phyloP scores from a whole-genome alignment of 1,284 basidiomycete species.

The Irpex sp. region DNA sequence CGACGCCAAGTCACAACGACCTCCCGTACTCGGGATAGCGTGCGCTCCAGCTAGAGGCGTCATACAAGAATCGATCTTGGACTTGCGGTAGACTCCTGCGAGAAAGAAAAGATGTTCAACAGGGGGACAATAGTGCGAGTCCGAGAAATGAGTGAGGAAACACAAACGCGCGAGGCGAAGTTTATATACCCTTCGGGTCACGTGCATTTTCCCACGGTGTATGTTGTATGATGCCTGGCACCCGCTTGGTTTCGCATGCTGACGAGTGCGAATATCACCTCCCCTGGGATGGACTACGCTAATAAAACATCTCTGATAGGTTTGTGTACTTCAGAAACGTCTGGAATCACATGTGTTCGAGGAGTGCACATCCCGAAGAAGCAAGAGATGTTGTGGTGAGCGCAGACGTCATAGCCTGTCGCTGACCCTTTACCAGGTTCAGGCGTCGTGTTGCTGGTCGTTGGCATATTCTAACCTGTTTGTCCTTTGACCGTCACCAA shows the following conservation, averaged over 20 bases:
- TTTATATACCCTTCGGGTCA: constrained; percentile 4
- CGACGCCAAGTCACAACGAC: constrained; percentile 40
- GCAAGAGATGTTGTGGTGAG: too few species aligned
- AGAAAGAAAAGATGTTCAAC: constrained; percentile 30
- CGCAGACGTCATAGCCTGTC: too few species aligned
- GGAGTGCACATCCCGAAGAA: too few species aligned
- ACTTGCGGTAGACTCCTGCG: constrained; percentile 51
- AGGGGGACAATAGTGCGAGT: constrained; percentile 54
- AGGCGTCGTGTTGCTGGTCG: too few species aligned
- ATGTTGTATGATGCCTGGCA: background rate
- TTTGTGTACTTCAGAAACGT: too few species aligned
- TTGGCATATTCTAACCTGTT: too few species aligned
- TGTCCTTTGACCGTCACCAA: too few species aligned
- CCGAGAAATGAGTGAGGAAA: constrained; percentile 40
- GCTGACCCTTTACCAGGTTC: too few species aligned
- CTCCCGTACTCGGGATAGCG: constrained; percentile 27
- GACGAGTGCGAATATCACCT: too few species aligned
- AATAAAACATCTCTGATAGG: too few species aligned
- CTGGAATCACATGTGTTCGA: too few species aligned
- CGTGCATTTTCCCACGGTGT: background rate
- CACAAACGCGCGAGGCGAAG: background rate
- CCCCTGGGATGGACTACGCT: too few species aligned
- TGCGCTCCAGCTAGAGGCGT: constrained; percentile 47
- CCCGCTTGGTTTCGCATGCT: background rate
- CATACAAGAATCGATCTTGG: constrained; percentile 29